Evolutionary conservation across 2,329 filamentous ascomycete genomes (phyloP).

Genomic region (Microcera coccophila): DNA sequence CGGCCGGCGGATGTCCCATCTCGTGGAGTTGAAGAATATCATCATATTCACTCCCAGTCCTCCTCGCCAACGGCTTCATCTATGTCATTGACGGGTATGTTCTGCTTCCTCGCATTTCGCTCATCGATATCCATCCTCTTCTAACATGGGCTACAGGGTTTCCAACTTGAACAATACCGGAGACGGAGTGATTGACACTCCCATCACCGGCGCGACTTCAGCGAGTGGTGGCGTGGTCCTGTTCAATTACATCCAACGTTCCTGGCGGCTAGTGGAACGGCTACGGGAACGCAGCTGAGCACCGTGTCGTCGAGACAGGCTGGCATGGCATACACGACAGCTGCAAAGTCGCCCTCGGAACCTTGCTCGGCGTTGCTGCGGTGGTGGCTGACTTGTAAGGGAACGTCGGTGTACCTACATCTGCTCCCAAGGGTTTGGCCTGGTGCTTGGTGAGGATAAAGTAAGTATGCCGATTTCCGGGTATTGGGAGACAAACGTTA

Average conservation of each 20-base stretch:
- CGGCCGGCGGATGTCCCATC: too few relatives aligned
- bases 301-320: constrained; percentile 16
- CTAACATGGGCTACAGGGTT: constrained; percentile 47
- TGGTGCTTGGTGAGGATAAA: too few relatives aligned
- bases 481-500: too few relatives aligned
- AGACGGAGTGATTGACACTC: constrained; percentile 31
- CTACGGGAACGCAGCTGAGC: constrained; percentile 15
- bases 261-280: constrained; percentile 10
- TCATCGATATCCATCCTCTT: constrained; percentile 2
- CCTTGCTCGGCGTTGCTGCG: constrained; percentile 22
- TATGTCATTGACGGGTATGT: constrained; percentile 56
- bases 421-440: too few relatives aligned
- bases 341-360: constrained; percentile 24
- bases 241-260: constrained; percentile 55
- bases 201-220: constrained; percentile 43
- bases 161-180: constrained; percentile 38
- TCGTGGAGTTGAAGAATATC: constrained; percentile 46
- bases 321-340: constrained; percentile 18
- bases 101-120: neutral
- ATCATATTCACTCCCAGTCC: constrained; percentile 45
- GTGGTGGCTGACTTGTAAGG: too few relatives aligned
- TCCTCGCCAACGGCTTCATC: constrained; percentile 54
- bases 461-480: too few relatives aligned
- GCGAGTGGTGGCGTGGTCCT: constrained; percentile 42
- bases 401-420: too few relatives aligned